phyloP scores from a whole-genome alignment of 2,329 filamentous ascomycete species.

The Pestalotiopsis sp. region DNA sequence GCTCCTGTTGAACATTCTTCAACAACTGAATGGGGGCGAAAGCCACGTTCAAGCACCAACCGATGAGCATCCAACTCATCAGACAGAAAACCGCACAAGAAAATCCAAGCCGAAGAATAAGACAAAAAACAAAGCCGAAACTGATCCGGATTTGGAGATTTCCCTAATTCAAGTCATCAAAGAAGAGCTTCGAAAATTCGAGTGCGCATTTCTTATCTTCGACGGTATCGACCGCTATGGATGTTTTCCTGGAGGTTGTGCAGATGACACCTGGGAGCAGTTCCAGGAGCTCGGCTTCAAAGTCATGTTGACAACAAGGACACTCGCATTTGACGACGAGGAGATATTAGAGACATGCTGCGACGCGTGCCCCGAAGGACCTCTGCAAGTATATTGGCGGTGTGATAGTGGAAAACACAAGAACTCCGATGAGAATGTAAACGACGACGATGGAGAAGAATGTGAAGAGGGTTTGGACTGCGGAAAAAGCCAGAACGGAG shows the following conservation, averaged over 20 bases:
- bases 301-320: background rate
- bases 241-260: background rate
- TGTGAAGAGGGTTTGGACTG: background rate
- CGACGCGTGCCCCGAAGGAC: background rate
- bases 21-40: background rate
- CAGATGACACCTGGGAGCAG: background rate
- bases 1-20: background rate
- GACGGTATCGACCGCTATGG: background rate
- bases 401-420: background rate
- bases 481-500: background rate
- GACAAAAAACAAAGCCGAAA: too few relatives aligned
- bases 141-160: background rate
- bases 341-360: background rate
- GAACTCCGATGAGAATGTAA: background rate
- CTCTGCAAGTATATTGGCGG: background rate
- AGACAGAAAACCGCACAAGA: background rate
- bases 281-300: background rate
- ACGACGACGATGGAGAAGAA: background rate
- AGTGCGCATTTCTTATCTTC: background rate
- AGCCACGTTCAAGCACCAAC: background rate
- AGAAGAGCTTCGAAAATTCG: background rate
- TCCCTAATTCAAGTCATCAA: background rate
- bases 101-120: background rate
- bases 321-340: background rate
- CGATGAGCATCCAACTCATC: background rate